Evolutionary conservation across 257 asterid species (phyloP).

Genomic region (Scutellaria barbata): DNA sequence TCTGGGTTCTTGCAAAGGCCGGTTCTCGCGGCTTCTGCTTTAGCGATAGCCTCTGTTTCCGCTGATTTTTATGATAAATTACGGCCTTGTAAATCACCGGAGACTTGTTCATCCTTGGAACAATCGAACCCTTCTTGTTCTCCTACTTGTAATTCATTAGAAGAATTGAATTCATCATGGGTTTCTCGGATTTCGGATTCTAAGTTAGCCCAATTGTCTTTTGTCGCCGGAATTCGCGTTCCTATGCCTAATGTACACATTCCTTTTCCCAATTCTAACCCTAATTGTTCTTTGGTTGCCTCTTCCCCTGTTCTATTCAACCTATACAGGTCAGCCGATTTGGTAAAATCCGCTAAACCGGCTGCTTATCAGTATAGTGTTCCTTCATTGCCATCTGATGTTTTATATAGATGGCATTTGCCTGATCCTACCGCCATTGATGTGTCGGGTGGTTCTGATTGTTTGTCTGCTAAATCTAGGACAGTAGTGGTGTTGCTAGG

Average conservation of each 20-base stretch:
- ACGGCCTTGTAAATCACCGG: conserved; percentile 50
- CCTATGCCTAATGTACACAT: conserved; percentile 58
- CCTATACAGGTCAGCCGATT: conserved; percentile 59
- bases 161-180: conserved; percentile 60
- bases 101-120: conserved; percentile 46
- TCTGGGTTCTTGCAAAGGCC: conserved; percentile 82
- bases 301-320: conserved; percentile 53
- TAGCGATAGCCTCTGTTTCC: conserved; percentile 79
- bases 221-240: conserved; percentile 45
- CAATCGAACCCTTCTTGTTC: conserved; percentile 49
- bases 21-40: conserved; percentile 82
- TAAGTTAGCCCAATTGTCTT: conserved; percentile 62
- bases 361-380: conserved; percentile 36
- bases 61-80: conserved; percentile 71
- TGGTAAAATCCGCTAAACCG: conserved; percentile 67
- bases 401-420: conserved; percentile 84
- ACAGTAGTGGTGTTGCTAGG: conserved; percentile 94
- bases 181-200: conserved; percentile 65
- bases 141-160: conserved; percentile 31
- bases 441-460: conserved; percentile 46
- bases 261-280: conserved; percentile 42
- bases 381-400: conserved; percentile 58
- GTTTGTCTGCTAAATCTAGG: conserved; percentile 63
- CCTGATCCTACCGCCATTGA: conserved; percentile 64
- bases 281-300: conserved; percentile 45